A percentile compares a stretch with the other conserved stretches of the same genome.
Conservation (phyloP, 148 eudicot species). For the Rhododendron ovatum region DNA sequence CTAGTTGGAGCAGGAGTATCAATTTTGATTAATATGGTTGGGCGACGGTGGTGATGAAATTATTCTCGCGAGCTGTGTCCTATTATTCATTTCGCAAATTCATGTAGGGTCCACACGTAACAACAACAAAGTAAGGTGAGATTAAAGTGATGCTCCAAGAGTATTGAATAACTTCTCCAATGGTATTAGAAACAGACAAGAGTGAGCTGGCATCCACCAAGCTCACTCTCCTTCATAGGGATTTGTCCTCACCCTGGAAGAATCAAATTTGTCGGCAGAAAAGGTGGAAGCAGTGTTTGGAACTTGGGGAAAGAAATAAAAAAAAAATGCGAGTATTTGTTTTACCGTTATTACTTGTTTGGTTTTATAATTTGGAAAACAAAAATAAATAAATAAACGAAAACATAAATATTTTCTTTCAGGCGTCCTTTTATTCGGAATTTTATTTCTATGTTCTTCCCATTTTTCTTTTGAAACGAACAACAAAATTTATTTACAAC, state of each 20-base stretch:
- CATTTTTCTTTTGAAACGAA: too few species aligned
- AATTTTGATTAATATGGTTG: background rate
- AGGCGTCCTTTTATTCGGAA: too few species aligned
- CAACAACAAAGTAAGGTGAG: background rate
- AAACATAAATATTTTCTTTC: too few species aligned
- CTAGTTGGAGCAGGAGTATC: background rate
- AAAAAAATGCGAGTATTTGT: background rate
- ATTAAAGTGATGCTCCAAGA: background rate
- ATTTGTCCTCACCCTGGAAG: background rate
- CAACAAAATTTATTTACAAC: too few species aligned
- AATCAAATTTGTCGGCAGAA: background rate
- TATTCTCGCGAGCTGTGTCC: background rate
- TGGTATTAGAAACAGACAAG: background rate
- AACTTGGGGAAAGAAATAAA: background rate
- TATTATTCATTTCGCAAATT: background rate
- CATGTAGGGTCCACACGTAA: background rate
- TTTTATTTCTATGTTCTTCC: too few species aligned
- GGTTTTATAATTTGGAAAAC: too few species aligned
- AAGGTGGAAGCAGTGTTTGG: background rate
- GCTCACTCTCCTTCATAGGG: background rate
- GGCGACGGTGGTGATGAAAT: background rate
- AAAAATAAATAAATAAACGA: too few species aligned
- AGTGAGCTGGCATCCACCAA: background rate
- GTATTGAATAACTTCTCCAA: background rate
- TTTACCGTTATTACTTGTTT: background rate